Evolutionary conservation across 2,329 filamentous ascomycete genomes (phyloP).

Genomic region (Didymella exigua): DNA sequence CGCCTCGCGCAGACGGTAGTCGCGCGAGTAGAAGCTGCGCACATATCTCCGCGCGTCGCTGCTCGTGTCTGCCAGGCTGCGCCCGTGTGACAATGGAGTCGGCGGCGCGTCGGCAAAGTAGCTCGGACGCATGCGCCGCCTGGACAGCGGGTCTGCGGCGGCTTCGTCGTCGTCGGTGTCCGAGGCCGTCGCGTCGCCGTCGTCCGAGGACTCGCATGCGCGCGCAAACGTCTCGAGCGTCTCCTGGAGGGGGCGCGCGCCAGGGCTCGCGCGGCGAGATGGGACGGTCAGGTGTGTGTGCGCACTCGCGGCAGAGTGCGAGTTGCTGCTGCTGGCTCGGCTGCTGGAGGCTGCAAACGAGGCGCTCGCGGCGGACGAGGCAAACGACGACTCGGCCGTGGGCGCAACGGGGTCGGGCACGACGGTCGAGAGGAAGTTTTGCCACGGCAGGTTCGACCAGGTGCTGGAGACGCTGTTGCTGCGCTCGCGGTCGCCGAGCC

Average conservation of each 20-base stretch:
- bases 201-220: slow-evolving; percentile 56
- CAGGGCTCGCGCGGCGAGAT: slow-evolving; percentile 44
- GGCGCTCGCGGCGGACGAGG: slow-evolving; percentile 64
- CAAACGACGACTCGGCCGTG: slow-evolving; percentile 81
- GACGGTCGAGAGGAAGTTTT: slow-evolving; percentile 78
- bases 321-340: slow-evolving; percentile 56
- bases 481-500: slow-evolving; percentile 81
- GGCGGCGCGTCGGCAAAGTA: slow-evolving; percentile 38
- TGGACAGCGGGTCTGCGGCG: slow-evolving; percentile 26
- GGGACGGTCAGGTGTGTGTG: slow-evolving; percentile 48
- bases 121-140: slow-evolving; percentile 25
- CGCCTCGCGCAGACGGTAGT: neutral
- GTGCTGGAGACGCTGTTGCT: slow-evolving; percentile 70
- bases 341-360: slow-evolving; percentile 53
- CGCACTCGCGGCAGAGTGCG: slow-evolving; percentile 49
- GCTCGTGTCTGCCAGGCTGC: slow-evolving; percentile 35
- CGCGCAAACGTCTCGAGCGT: slow-evolving; percentile 55
- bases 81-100: slow-evolving; percentile 36
- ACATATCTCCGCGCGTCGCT: slow-evolving; percentile 38
- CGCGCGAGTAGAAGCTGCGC: slow-evolving; percentile 33
- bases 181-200: slow-evolving; percentile 51
- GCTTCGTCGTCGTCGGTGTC: slow-evolving; percentile 61
- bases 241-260: slow-evolving; percentile 13
- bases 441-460: slow-evolving; percentile 67
- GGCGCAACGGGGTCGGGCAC: slow-evolving; percentile 81